Evolutionary conservation across 2,329 filamentous ascomycete genomes (phyloP).

Genomic region (Penicillium aurantiogriseum): DNA sequence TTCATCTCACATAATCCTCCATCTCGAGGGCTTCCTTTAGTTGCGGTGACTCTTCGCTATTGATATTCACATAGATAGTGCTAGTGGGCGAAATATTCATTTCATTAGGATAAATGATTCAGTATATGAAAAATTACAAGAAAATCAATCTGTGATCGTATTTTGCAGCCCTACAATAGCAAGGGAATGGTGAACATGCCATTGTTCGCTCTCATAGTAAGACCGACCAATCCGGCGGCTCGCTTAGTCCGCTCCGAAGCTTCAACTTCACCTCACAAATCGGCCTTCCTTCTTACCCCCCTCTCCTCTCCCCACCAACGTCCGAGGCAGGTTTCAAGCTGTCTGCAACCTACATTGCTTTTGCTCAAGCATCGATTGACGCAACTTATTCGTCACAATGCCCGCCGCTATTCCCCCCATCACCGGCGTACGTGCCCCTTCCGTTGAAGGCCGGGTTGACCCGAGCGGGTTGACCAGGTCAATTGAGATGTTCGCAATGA

Average conservation of each 20-base stretch:
- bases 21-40: background rate
- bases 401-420: constrained; percentile 46
- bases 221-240: constrained; percentile 36
- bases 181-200: constrained; percentile 1
- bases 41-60: background rate
- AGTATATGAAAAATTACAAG: background rate
- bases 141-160: background rate
- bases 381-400: constrained; percentile 35
- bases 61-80: background rate
- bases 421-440: constrained; percentile 45
- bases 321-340: constrained; percentile 25
- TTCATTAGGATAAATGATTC: background rate
- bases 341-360: constrained; percentile 13
- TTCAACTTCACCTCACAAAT: constrained; percentile 34
- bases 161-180: background rate
- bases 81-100: background rate
- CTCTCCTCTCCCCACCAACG: constrained; percentile 24
- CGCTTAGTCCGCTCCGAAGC: constrained; percentile 41
- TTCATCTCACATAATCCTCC: background rate
- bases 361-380: constrained; percentile 15
- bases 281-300: constrained; percentile 21
- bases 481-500: background rate
- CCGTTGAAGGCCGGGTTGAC: constrained; percentile 18
- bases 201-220: constrained; percentile 5
- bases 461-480: constrained; percentile 18